Base-by-base conservation (phyloP, 768 basidiomycete species). In the Termitomyces sp. region DNA sequence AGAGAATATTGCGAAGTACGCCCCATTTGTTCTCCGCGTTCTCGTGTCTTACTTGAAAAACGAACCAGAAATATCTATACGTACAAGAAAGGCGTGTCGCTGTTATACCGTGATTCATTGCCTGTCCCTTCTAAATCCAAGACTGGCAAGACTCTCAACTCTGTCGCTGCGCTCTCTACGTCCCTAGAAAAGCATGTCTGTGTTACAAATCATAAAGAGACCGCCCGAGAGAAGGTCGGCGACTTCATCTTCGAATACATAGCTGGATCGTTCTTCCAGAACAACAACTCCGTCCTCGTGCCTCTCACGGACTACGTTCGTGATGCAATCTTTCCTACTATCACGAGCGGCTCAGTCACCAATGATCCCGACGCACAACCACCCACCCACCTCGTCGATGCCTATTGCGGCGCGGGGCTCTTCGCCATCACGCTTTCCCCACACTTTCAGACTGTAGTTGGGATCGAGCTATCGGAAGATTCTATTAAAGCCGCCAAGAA, bases 261-360 rank as follows among this genome's bases (percentile, higher is more conserved):
- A 25, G 92, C 88, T 6, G 87, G 90, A 51, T 90, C 92, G 4
- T 99, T 98, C 81, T 98, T 98, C 83, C 96, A 99, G 71, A 98
- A 98, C 79, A 99, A 99, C 83, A 96, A 96, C 70, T 86, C 92
- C 7, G 91, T 96, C 43, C 84, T 98, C 34, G 80, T 86, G 6
- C 87, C 92, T 0, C 82, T 99, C 55, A 91, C 91, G n/a, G 71
- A 83, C 62, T 93, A 96, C 75, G 94, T 96, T 58, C 81, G 82
- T 48, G 83, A 88, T 34, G 86, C 89, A 57, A 86, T 95, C 67
- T 86, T 87, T 67, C 75, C 74, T 20, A 59, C 69, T 0, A 46
- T 69, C 17, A 3, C 45, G 7, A 54, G 36, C 9, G 52, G 36
- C 20, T 56, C 69, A 60, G 63, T 62, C 56, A 48, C 55, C 66